Conservation (phyloP, 139 green algal genomes). For the Asterochloris erici region DNA sequence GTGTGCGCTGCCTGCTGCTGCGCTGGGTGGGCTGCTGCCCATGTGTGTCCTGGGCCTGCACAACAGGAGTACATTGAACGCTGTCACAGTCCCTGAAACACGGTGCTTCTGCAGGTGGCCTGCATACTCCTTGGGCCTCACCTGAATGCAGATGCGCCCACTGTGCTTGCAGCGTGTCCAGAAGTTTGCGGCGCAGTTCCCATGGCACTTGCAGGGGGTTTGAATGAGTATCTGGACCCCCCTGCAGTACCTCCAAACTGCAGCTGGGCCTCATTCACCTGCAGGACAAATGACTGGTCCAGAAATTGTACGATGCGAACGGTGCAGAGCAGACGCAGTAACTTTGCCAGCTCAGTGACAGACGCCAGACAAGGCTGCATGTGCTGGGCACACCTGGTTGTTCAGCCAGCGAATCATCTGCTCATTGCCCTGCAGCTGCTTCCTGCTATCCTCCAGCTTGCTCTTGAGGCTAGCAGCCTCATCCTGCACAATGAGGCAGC, state of each 20-base stretch:
- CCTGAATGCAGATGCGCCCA: too few species aligned
- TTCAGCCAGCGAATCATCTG: conserved; percentile 97
- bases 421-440: conserved; percentile 80
- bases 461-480: conserved; percentile 52
- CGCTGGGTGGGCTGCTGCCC: too few species aligned
- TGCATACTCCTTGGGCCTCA: too few species aligned
- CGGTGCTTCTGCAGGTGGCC: too few species aligned
- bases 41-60: too few species aligned
- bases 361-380: neutral
- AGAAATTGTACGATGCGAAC: neutral
- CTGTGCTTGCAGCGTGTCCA: too few species aligned
- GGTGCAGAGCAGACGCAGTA: neutral
- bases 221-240: conserved; percentile 11
- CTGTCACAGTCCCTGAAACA: too few species aligned
- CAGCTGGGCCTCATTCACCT: conserved; percentile 21
- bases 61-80: too few species aligned
- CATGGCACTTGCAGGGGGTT: conserved; percentile 2
- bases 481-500: neutral
- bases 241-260: conserved; percentile 15
- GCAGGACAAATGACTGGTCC: neutral
- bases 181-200: too few species aligned
- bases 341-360: neutral
- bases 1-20: too few species aligned
- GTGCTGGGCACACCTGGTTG: conserved; percentile 55
- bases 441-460: conserved; percentile 80